Evolutionary conservation across 352 stramenopile genomes (phyloP).

Genomic region (Phytophthora macrochlamydospora): DNA sequence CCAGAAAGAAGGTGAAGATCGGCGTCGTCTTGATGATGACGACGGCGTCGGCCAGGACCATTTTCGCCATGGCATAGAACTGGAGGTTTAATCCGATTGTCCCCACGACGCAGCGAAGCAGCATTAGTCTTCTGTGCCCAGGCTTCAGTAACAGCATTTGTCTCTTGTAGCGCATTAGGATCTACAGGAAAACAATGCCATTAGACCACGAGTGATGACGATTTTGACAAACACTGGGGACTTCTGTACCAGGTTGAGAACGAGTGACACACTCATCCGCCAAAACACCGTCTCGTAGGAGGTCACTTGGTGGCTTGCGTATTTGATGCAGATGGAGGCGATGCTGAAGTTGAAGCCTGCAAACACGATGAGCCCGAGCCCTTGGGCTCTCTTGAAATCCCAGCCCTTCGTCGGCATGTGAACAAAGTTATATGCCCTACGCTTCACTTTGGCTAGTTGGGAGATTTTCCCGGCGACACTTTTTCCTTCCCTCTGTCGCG

Average conservation of each 20-base stretch:
- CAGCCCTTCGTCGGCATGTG: no score
- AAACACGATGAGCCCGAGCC: no score
- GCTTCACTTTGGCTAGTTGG: no score
- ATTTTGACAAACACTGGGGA: neutral
- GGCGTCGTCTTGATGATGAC: slow-evolving; percentile 71
- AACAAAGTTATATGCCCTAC: no score
- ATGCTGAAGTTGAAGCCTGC: slow-evolving; percentile 56
- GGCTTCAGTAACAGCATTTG: slow-evolving; percentile 30
- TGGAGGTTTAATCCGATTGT: slow-evolving; percentile 38
- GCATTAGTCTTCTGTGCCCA: slow-evolving; percentile 35
- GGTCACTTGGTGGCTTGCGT: slow-evolving; percentile 30
- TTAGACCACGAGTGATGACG: neutral
- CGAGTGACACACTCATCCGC: slow-evolving; percentile 40
- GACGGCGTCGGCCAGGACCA: slow-evolving; percentile 64
- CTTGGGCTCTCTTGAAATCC: no score
- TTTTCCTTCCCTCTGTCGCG: no score
- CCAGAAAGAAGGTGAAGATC: slow-evolving; percentile 61
- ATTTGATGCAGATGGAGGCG: slow-evolving; percentile 55
- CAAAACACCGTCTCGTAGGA: slow-evolving; percentile 53
- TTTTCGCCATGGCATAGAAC: slow-evolving; percentile 58
- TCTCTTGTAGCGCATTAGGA: slow-evolving; percentile 29
- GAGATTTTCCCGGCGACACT: no score
- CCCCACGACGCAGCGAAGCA: slow-evolving; percentile 52
- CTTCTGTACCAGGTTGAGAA: slow-evolving; percentile 42
- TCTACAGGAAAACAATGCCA: slow-evolving; percentile 16